These are phyloP conservation scores for Hypholoma fasciculare DNA, from an alignment of 768 basidiomycete species.

Conservation along the genomic window DNA sequence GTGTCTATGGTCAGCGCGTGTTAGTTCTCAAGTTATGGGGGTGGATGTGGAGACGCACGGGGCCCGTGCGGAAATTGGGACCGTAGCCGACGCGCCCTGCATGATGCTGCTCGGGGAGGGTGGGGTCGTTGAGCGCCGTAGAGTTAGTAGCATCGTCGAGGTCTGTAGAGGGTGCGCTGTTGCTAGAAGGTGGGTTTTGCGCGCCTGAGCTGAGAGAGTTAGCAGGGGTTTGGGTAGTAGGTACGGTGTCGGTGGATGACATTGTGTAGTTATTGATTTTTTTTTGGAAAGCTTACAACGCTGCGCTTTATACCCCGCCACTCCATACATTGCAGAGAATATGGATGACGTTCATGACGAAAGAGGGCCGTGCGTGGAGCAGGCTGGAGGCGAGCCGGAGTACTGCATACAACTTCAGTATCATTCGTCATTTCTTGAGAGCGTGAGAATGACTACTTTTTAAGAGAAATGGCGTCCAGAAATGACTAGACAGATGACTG, in stretches of 20 bases:
- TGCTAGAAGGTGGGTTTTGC: neutral
- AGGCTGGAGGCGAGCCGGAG: neutral
- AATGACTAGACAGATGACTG: too few relatives aligned
- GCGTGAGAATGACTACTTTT: too few relatives aligned
- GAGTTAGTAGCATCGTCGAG: neutral
- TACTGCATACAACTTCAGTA: too few relatives aligned
- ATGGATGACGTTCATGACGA: conserved; percentile 17
- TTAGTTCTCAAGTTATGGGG: neutral
- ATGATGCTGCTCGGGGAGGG: conserved; percentile 42
- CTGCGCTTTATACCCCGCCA: neutral
- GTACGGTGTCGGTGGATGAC: neutral
- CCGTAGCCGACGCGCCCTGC: conserved; percentile 46
- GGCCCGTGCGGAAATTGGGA: conserved; percentile 34
- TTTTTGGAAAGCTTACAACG: neutral
- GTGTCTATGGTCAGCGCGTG: conserved; percentile 14
- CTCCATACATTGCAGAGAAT: neutral
- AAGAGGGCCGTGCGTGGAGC: neutral
- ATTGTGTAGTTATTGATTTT: neutral
- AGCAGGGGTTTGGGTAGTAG: neutral
- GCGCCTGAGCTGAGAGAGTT: neutral
- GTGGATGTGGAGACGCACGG: conserved; percentile 26
- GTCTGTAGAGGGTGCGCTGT: neutral
- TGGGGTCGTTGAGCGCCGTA: neutral
- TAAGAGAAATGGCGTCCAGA: too few relatives aligned
- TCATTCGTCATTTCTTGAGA: too few relatives aligned